Base-by-base conservation (phyloP, 495 filamentous ascomycete species). In the Beverwykella pulmonaria region DNA sequence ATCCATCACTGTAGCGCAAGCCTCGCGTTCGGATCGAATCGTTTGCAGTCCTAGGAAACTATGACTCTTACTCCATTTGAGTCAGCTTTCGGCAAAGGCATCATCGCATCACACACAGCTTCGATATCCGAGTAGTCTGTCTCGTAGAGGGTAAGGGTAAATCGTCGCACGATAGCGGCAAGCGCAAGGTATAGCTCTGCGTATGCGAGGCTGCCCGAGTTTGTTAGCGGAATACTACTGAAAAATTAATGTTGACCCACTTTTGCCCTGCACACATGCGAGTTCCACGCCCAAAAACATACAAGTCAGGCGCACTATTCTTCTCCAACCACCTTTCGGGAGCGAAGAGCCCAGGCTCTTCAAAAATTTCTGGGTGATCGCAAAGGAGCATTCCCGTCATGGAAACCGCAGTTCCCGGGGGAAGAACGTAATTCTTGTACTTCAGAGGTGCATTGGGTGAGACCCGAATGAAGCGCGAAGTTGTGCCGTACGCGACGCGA, bases 311-410 rank as follows among this genome's bases (percentile, higher is more conserved):
- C n/a, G n/a, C n/a, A n/a, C n/a, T n/a, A n/a, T n/a, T n/a, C n/a
- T 46, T 39, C 10, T 20, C 25, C 1, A 77, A 68, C 82, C 81
- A 84, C 27, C 82, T 75, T 58, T 82, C 80, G 0, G 81, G 82
- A 0, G 75, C 56, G 63, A 82, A 84, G 12, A 48, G 44, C 23
- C 65, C 44, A 0, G 80, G 76, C 1, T 78, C 58, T 0, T 71
- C 68, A 66, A 80, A 82, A 7, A 78, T 73, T 1, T 46, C 57
- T 75, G 72, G 44, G 78, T 64, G 12, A 63, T 27, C 3, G 52
- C 39, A 20, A 44, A 54, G 14, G n/a, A n/a, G n/a, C n/a, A n/a
- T n/a, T n/a, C n/a, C n/a, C n/a, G 69, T 66, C 61, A 70, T 72
- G 32, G 60, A 59, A 6, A 72, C 53, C 10, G 69, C 65, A 25